A percentile compares a stretch with the other conserved stretches of the same genome.
Evolutionary conservation across 176 grass and related monocot genomes (phyloP).

Genomic region (Oropetium thomaeum): DNA sequence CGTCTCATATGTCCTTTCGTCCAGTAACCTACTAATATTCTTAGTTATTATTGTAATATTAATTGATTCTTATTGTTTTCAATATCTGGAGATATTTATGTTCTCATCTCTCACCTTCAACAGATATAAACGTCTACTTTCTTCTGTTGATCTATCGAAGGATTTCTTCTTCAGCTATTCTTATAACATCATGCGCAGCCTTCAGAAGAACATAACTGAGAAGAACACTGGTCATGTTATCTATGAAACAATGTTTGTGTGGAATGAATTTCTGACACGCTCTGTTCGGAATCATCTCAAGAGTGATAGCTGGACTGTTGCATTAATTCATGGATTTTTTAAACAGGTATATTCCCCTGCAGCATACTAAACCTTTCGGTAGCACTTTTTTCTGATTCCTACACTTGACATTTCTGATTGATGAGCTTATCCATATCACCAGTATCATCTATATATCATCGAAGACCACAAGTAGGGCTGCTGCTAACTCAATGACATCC

Average conservation of each 20-base stretch:
- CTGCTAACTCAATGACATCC: constrained; percentile 50
- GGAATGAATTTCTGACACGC: constrained; percentile 92
- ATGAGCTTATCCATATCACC: constrained; percentile 35
- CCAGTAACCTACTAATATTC: background rate
- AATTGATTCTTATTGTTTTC: constrained; percentile 4
- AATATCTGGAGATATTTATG: constrained; percentile 26
- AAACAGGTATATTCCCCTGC: constrained; percentile 66
- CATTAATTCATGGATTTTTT: constrained; percentile 91
- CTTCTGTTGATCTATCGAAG: constrained; percentile 83
- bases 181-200: constrained; percentile 95
- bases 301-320: constrained; percentile 85
- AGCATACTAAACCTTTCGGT: background rate
- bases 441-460: constrained; percentile 23
- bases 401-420: constrained; percentile 25
- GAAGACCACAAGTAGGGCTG: constrained; percentile 32
- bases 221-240: constrained; percentile 55
- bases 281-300: constrained; percentile 75
- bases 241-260: constrained; percentile 97
- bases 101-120: constrained; percentile 16
- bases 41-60: constrained; percentile 11
- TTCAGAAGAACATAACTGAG: constrained; percentile 85
- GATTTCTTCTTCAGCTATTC: constrained; percentile 99
- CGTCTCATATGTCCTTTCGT: constrained; percentile 35
- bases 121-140: constrained; percentile 93
- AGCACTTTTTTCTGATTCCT: constrained; percentile 4